These are phyloP conservation scores for Colletotrichum graminicola DNA, from an alignment of 2,329 filamentous ascomycete species.

Conservation along the genomic window DNA sequence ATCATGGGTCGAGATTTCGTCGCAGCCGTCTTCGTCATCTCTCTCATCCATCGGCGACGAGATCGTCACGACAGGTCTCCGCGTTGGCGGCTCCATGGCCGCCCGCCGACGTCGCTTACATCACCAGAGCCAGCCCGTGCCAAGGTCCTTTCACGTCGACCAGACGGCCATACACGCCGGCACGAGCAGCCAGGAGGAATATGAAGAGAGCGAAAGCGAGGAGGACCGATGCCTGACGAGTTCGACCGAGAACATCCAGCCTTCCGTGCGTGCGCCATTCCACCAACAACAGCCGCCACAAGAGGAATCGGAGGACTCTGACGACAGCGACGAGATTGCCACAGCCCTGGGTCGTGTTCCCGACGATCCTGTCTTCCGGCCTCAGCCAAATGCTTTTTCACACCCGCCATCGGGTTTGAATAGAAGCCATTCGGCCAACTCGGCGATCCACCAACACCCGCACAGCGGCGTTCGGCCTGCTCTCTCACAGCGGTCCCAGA, in stretches of 20 bases:
- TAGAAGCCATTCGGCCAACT: constrained; percentile 63
- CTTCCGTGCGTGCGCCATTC: constrained; percentile 47
- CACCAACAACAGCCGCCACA: constrained; percentile 49
- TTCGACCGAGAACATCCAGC: constrained; percentile 66
- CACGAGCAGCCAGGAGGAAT: constrained; percentile 90
- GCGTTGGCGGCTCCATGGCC: constrained; percentile 75
- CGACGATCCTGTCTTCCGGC: constrained; percentile 74
- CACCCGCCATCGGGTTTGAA: constrained; percentile 75
- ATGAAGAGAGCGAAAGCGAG: constrained; percentile 92
- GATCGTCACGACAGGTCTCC: constrained; percentile 89
- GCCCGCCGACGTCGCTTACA: constrained; percentile 69
- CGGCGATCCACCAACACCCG: constrained; percentile 61
- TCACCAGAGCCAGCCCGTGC: constrained; percentile 47
- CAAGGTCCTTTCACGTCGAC: constrained; percentile 52
- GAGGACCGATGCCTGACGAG: constrained; percentile 77
- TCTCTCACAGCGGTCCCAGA: constrained; percentile 62
- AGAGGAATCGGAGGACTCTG: constrained; percentile 62
- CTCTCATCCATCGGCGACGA: constrained; percentile 88
- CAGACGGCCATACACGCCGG: constrained; percentile 58
- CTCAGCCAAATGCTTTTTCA: constrained; percentile 92
- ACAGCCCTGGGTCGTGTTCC: constrained; percentile 79
- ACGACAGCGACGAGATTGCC: constrained; percentile 77
- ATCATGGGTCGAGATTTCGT: constrained; percentile 96
- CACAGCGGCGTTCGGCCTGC: constrained; percentile 65
- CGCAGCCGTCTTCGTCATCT: constrained; percentile 93